These are phyloP conservation scores for Lachnellula subtilissima DNA, from an alignment of 2,329 filamentous ascomycete genomes.

Conservation along the genomic window DNA sequence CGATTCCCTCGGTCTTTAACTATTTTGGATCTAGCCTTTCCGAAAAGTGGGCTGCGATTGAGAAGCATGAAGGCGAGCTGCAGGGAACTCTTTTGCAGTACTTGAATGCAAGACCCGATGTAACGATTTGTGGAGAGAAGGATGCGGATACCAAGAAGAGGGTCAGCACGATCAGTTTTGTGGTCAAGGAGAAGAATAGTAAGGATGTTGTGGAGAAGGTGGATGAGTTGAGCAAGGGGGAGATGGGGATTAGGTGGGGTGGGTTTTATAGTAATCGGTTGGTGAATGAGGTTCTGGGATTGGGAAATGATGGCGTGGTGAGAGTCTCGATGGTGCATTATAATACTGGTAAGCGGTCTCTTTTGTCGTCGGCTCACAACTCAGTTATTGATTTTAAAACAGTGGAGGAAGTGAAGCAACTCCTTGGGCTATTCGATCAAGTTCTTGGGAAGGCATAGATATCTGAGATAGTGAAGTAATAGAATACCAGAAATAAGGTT, in stretches of 20 bases:
- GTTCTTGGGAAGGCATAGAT: slow-evolving; percentile 33
- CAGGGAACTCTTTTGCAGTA: slow-evolving; percentile 57
- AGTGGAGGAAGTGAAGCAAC: slow-evolving; percentile 52
- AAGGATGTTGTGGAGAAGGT: slow-evolving; percentile 57
- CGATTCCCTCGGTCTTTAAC: slow-evolving; percentile 54
- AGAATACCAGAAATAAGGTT: not conserved
- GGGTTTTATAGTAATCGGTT: slow-evolving; percentile 65
- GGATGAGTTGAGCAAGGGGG: slow-evolving; percentile 47
- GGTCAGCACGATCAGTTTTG: slow-evolving; percentile 65
- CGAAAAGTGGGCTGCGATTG: slow-evolving; percentile 47
- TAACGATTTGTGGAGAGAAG: slow-evolving; percentile 55
- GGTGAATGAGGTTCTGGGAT: slow-evolving; percentile 51
- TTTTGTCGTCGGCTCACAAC: not conserved
- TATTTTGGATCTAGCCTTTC: slow-evolving; percentile 49
- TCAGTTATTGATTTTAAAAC: slow-evolving; percentile 9
- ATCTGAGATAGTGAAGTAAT: not conserved
- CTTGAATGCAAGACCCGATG: slow-evolving; percentile 45
- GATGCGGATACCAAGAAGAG: slow-evolving; percentile 43
- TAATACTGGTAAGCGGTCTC: slow-evolving; percentile 54
- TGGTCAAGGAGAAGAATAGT: slow-evolving; percentile 51
- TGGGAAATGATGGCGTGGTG: slow-evolving; percentile 58
- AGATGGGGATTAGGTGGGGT: slow-evolving; percentile 62
- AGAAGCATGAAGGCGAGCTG: slow-evolving; percentile 55
- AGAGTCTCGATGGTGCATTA: slow-evolving; percentile 71
- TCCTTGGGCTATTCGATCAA: slow-evolving; percentile 49